Base-by-base conservation (phyloP, 495 filamentous ascomycete species). In the Xylaria flabelliformis region DNA sequence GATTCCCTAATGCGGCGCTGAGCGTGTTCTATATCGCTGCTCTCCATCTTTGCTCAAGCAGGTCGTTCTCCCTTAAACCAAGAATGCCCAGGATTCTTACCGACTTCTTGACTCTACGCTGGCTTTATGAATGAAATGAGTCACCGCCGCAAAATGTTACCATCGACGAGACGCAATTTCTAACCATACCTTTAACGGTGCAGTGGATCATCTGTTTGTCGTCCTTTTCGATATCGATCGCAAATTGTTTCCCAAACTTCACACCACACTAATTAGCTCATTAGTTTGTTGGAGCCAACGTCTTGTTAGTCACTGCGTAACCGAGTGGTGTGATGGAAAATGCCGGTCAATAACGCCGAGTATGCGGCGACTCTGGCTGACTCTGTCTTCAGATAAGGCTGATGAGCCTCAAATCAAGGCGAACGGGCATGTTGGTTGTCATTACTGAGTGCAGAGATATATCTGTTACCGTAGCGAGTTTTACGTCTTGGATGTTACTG, bases 1-100 rank as follows among this genome's bases (percentile, higher is more conserved):
- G 64, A 61, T 64, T 69, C 44, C 44, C 71, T 73, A 56, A 73
- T 73, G 44, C 71, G 71, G 44, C 26, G 64, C 36, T 73, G 65
- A 6, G 71, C 71, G 12, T 63, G 44, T 9, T 39, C 63, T 59
- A 67, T 61, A 41, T 66, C 58, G 29, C 13, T 51, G 34, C n/a
- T 51, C 9, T 67, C 70, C 70, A 72, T 72, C 21, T 58, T 66
- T n/a, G 32, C 36, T 21, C 24, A 9, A 17, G 32, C n/a, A 13
- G 8, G 4, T 24, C 12, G 12, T 42, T 34, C 56, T 17, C 42
- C 15, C 24, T 19, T 32, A 15, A 19, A 21, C 24, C 4, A 19
- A 13, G 24, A 2, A 53, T 19, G 36, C 17, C 26, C 13, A 9
- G 12, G 17, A 24, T 24, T 26, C 36, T 34, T 34, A 15, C 36